Base-by-base conservation (phyloP, 106 monocot genomes). In the Iris macrosiphon region DNA sequence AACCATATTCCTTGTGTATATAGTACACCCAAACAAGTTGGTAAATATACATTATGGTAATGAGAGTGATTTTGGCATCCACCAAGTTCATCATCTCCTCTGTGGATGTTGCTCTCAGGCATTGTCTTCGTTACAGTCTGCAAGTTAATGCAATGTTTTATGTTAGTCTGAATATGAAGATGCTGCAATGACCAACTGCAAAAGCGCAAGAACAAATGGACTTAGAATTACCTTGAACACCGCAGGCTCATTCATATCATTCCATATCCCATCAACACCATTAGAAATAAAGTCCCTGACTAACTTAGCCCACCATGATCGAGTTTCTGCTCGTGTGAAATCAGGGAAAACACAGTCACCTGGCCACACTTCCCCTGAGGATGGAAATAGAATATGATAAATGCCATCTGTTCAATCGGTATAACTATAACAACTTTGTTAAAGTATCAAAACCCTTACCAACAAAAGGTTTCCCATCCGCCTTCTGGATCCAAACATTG, bases 231-330 rank as follows among this genome's bases (percentile, higher is more conserved):
- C 96, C 70, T 78, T 87, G 75, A 98, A 98, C 67, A 98, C 72
- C 49, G 96, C 74, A 61, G 96, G 96, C 52, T 98, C 96, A 61
- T 98, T 98, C 96, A 98, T 98, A 67, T 98, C 96, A 78, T 98
- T 98, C 96, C 96, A 98, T 75, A 98, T 98, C 7, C 96, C 96
- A 90, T 98, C 96, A 75, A 83, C 87, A 45, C 90, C 96, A 75
- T 87, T 86, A 18, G 85, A 44, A 41, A 80, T 44, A 37, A 90
- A 98, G 27, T 98, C 80, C 18, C 61, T 98, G 11, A 98, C 96
- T 47, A 98, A 78, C 33, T 80, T 64, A 22, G 96, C 82, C 96
- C 96, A 98, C 96, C 96, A 98, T 38, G 59, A 52, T 6, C 90
- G 75, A 66, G 83, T 66, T 57, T 51, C 60, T 52, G 69, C 57